Percentiles rank a stretch among this genome's conserved stretches.
phyloP scores from a whole-genome alignment of 106 monocot genomes.

The Allium fistulosum region DNA sequence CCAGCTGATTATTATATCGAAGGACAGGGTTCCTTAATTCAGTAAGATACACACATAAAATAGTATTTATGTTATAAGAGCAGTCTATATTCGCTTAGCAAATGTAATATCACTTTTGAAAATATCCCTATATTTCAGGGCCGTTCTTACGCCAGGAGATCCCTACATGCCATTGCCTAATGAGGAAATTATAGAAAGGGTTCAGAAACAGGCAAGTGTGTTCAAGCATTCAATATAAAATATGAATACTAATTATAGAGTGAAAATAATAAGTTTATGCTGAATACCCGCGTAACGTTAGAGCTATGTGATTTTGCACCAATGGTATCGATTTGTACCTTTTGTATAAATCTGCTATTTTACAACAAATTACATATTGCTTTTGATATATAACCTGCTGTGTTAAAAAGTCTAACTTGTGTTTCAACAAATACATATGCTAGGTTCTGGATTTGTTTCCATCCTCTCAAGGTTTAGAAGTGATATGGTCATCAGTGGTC shows the following conservation, averaged over 20 bases:
- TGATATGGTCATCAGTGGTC: slow-evolving; percentile 88
- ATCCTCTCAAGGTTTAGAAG: slow-evolving; percentile 69
- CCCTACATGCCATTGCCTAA: slow-evolving; percentile 98
- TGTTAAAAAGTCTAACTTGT: no score
- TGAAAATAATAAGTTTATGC: no score
- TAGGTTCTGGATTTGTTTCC: slow-evolving; percentile 87
- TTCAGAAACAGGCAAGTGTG: slow-evolving; percentile 70
- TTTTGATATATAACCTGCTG: no score
- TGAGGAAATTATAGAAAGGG: slow-evolving; percentile 67
- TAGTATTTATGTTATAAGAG: no score
- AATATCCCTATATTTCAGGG: slow-evolving; percentile 22
- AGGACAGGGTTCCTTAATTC: slow-evolving; percentile 93
- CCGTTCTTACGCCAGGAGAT: slow-evolving; percentile 94
- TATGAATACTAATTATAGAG: no score
- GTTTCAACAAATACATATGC: not conserved
- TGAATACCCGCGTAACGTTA: not conserved
- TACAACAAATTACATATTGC: no score
- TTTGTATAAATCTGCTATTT: not conserved
- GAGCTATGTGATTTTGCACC: not conserved
- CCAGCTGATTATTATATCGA: slow-evolving; percentile 96
- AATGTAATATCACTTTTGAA: no score
- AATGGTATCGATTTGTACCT: not conserved
- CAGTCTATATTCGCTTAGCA: no score
- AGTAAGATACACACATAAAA: slow-evolving; percentile 40
- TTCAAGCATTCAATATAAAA: no score